Evolutionary conservation across 2,329 filamentous ascomycete genomes (phyloP), one percentile per base, ranked within the genome.

Genomic region (Talaromyces atroroseus): DNA sequence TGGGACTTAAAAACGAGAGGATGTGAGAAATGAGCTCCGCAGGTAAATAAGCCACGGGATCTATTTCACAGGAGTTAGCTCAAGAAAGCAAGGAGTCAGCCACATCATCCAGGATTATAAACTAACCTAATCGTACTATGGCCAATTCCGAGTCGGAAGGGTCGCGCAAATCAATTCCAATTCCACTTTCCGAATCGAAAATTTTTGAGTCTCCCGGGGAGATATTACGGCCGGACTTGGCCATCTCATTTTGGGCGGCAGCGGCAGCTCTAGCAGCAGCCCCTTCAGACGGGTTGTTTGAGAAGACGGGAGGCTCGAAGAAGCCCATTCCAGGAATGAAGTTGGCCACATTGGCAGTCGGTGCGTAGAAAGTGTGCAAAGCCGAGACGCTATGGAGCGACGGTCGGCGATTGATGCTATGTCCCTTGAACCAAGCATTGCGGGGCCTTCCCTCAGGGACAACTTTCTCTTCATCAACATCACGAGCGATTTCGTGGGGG

Each of bases 21-120:
- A 87, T 77, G 44, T 81, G 75, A 24, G 82, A 78, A 58, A 80
- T 74, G 42, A 87, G 74, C 68, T 87, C 85, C 11, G 78, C 71
- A 2, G 84, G 84, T 3, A 88, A 73, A 8, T 74, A 69, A 40
- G 72, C 69, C 34, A 82, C 74, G 20, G 82, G 82, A 64, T 86
- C 82, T 74, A 65, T 61, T 36, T 49, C 64, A 59, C 60, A 59
- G 14, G 8, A 61, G 57, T 58, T 58, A 52, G 57, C 44, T 47
- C 21, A 40, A 11, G 45, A 29, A 40, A 23, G 8, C 38, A 29
- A 24, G 14, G 34, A 38, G 46, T 16, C 34, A 46, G 24, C 24
- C n/a, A 23, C 6, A 49, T 14, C 16, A 10, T 12, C 32, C 12
- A 36, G 14, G 23, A 34, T 47, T 8, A 18, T 52, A 5, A 46